These are phyloP conservation scores for Diospyros lotus DNA, from an alignment of 148 eudicot genomes.

Conservation along the genomic window DNA sequence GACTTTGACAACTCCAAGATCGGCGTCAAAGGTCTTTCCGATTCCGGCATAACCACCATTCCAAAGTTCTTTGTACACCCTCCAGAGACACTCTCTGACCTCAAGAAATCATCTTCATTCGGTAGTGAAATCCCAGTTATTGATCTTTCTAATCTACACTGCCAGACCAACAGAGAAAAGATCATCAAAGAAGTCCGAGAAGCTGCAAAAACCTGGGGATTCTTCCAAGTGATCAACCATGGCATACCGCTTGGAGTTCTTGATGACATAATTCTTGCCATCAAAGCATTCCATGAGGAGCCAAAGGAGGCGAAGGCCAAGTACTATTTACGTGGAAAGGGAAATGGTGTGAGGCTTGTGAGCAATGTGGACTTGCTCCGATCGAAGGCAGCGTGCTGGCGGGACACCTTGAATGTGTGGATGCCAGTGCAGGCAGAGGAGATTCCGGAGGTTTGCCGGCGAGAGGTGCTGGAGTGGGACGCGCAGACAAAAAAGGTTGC, in stretches of 20 bases:
- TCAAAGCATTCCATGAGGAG: conserved; percentile 19
- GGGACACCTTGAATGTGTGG: conserved; percentile 19
- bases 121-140: conserved; percentile 11
- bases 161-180: neutral
- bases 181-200: conserved; percentile 17
- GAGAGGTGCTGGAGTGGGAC: conserved; percentile 20
- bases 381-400: conserved; percentile 24
- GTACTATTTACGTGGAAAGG: conserved; percentile 12
- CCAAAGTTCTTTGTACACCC: conserved; percentile 25
- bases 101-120: neutral
- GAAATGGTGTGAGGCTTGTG: conserved; percentile 13
- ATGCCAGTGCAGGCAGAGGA: conserved; percentile 5
- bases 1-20: conserved; percentile 26
- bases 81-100: conserved; percentile 14
- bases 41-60: conserved; percentile 25
- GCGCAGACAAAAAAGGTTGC: conserved; percentile 10
- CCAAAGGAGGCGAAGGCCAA: conserved; percentile 14
- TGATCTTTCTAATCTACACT: conserved; percentile 3
- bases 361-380: conserved; percentile 20
- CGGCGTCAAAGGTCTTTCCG: conserved; percentile 29
- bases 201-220: conserved; percentile 17
- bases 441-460: conserved; percentile 15
- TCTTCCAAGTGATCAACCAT: conserved; percentile 30
- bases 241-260: conserved; percentile 10
- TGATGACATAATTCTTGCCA: conserved; percentile 9